Evolutionary conservation across 441 rosid genomes (phyloP), one percentile per base, ranked within the genome.

Genomic region (Erodium chrysanthum): DNA sequence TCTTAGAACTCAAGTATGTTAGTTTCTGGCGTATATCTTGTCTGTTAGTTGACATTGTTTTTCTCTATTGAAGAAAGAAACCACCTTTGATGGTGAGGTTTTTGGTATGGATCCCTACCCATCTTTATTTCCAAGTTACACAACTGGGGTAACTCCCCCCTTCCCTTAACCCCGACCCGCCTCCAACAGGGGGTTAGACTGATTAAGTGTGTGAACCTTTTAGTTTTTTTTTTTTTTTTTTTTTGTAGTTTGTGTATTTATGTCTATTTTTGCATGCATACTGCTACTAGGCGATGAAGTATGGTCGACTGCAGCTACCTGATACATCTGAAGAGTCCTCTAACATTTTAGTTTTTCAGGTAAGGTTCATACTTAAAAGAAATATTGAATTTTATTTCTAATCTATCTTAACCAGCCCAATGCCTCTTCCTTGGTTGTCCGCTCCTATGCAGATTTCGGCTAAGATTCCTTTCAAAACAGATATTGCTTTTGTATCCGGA

Each of bases 261-360:
- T 70, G 29, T 31, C 70, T 37, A 12, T 66, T 37, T 37, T 33
- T 33, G 52, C 61, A 20, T 74, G 22, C 72, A 40, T 78, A 5
- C 42, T 37, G 64, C 77, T 76, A 48, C 74, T 73, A 95, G 99
- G 83, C 81, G 29, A 81, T 81, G 69, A 85, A 78, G 76, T 76
- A 76, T 80, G 85, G 84, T 66, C 84, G 78, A 50, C 81, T 92
- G 71, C 89, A 84, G 79, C 88, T 95, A 54, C 81, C 97, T 72
- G 93, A 95, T 79, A 78, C 86, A 59, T 73, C 81, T 61, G 84
- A 83, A 68, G 82, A 73, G 71, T 87, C 86, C 76, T 78, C 97
- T 58, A 92, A 92, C 77, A 82, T 95, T 67, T 75, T 86, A 82
- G 80, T 92, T 77, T 90, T 90, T 75, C 99, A 95, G 97, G 99